Conservation (phyloP, 441 rosid species). For the Erysimum cheiri region DNA sequence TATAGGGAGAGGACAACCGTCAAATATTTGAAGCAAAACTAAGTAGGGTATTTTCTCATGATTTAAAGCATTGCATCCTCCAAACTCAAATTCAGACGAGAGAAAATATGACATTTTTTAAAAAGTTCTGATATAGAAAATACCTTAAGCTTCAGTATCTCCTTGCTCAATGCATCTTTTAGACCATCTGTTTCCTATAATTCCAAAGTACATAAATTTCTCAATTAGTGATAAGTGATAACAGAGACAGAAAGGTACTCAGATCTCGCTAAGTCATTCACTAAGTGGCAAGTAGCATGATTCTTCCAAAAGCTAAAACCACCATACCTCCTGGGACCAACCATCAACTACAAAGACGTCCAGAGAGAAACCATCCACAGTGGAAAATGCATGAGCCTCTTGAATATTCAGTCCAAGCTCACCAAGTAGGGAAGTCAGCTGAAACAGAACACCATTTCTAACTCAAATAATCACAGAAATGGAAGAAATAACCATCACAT, state of each 20-base stretch:
- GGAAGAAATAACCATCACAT: neutral
- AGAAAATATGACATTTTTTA: neutral
- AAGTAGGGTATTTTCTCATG: slow-evolving; percentile 19
- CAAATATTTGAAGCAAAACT: slow-evolving; percentile 28
- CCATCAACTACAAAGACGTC: slow-evolving; percentile 98
- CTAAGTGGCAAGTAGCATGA: slow-evolving; percentile 5
- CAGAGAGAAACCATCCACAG: slow-evolving; percentile 86
- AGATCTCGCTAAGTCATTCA: slow-evolving; percentile 9
- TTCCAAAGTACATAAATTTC: slow-evolving; percentile 32
- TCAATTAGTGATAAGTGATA: slow-evolving; percentile 35
- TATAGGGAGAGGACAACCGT: slow-evolving; percentile 2
- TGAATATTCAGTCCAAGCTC: slow-evolving; percentile 92
- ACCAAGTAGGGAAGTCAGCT: slow-evolving; percentile 87
- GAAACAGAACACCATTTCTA: slow-evolving; percentile 32
- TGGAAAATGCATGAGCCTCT: slow-evolving; percentile 97
- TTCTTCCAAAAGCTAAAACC: slow-evolving; percentile 18
- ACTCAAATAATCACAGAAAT: slow-evolving; percentile 3
- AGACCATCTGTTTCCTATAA: slow-evolving; percentile 78
- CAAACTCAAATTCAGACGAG: slow-evolving; percentile 12
- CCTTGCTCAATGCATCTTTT: slow-evolving; percentile 69
- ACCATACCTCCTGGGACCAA: slow-evolving; percentile 83
- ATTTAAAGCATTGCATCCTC: slow-evolving; percentile 17
- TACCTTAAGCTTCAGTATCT: slow-evolving; percentile 78
- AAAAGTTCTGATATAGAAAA: slow-evolving; percentile 13
- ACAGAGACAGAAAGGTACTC: slow-evolving; percentile 21